Conservation (phyloP, 1,139 yeast genomes). For the Nadsonia starkeyi-henricii region DNA sequence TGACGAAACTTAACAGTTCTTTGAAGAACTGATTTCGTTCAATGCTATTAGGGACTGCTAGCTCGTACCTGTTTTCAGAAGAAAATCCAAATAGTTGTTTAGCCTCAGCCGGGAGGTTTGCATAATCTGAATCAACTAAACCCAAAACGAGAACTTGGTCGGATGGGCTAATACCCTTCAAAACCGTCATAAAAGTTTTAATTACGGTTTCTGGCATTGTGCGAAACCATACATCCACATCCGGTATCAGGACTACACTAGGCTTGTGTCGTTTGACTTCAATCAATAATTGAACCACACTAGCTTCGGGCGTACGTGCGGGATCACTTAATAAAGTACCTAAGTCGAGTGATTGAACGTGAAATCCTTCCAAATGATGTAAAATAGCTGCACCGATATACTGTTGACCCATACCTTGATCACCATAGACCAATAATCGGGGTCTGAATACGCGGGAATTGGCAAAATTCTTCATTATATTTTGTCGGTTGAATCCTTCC, state of each 20-base stretch:
- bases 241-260: conserved; percentile 71
- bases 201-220: conserved; percentile 57
- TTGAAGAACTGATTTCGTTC: conserved; percentile 44
- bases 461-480: conserved; percentile 34
- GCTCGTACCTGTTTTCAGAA: conserved; percentile 32
- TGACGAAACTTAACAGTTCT: conserved; percentile 40
- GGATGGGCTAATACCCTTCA: conserved; percentile 53
- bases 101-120: conserved; percentile 23
- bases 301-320: conserved; percentile 70
- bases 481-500: conserved; percentile 54
- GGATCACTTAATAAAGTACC: conserved; percentile 70
- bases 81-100: conserved; percentile 41
- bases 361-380: conserved; percentile 78
- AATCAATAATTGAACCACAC: conserved; percentile 67
- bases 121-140: conserved; percentile 41
- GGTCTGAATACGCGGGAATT: conserved; percentile 71
- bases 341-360: conserved; percentile 74
- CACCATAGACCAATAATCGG: conserved; percentile 59
- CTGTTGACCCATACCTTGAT: conserved; percentile 77
- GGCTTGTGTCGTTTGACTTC: conserved; percentile 91
- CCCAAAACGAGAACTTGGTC: conserved; percentile 74
- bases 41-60: conserved; percentile 31
- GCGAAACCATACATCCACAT: conserved; percentile 62
- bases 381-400: conserved; percentile 74
- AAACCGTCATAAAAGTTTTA: conserved; percentile 55